Percentiles rank a stretch among this genome's conserved stretches.
These are phyloP conservation scores for Bipolaris sorokiniana DNA, from an alignment of 2,329 filamentous ascomycete genomes.

Conservation along the genomic window DNA sequence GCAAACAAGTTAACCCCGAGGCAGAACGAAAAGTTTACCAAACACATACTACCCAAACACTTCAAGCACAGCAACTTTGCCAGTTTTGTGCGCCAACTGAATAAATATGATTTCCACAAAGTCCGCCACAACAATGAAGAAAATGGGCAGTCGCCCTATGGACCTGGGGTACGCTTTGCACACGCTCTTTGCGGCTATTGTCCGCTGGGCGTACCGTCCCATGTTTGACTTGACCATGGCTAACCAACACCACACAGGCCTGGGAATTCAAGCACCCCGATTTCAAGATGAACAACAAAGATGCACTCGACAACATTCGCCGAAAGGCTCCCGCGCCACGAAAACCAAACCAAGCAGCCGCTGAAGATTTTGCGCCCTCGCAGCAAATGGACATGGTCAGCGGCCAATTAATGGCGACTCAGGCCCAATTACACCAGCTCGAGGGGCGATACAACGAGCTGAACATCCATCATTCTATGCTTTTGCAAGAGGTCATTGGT, in stretches of 20 bases:
- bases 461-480: constrained; percentile 67
- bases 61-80: constrained; percentile 99
- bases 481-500: constrained; percentile 68
- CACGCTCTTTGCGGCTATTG: not conserved
- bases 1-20: constrained; percentile 20
- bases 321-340: constrained; percentile 91
- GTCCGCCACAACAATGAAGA: constrained; percentile 91
- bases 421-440: constrained; percentile 87
- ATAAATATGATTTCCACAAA: constrained; percentile 99
- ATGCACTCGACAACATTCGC: constrained; percentile 94
- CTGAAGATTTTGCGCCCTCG: constrained; percentile 76
- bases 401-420: constrained; percentile 85
- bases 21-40: constrained; percentile 97
- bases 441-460: constrained; percentile 86
- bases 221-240: not conserved
- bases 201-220: not conserved
- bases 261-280: constrained; percentile 99
- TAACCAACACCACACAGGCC: constrained; percentile 59
- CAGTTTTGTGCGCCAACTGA: constrained; percentile 92
- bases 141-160: constrained; percentile 79
- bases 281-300: constrained; percentile 94
- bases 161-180: constrained; percentile 67
- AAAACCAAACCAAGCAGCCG: constrained; percentile 62
- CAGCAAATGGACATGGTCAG: constrained; percentile 91
- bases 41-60: constrained; percentile 93